Percentiles rank a stretch among this genome's conserved stretches.
Evolutionary conservation across 345 rosid genomes (phyloP).

Genomic region (Lepidium aucheri): DNA sequence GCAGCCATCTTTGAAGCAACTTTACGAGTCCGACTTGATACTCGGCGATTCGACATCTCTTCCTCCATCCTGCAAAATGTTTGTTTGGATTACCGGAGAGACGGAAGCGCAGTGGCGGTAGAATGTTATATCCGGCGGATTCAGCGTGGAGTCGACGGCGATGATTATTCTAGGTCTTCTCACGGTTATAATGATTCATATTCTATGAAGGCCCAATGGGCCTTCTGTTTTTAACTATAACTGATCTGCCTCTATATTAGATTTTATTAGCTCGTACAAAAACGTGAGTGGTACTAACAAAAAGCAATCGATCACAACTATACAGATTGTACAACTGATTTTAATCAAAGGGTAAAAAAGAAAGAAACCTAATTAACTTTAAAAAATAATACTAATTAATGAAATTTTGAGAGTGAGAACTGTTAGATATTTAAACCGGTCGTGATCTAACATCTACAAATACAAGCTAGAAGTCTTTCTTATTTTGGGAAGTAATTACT

Average conservation of each 20-base stretch:
- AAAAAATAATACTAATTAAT: too few species aligned
- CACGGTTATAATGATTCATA: background rate
- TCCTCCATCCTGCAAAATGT: constrained; percentile 48
- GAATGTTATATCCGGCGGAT: background rate
- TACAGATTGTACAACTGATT: too few species aligned
- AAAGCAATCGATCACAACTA: too few species aligned
- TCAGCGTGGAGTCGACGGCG: background rate
- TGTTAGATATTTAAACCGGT: too few species aligned
- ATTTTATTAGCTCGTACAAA: background rate
- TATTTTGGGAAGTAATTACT: too few species aligned
- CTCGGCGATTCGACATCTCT: constrained; percentile 58
- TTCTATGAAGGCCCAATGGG: constrained; percentile 9
- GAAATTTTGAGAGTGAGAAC: too few species aligned
- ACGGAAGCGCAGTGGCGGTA: background rate
- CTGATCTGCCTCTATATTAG: background rate
- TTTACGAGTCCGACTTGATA: constrained; percentile 80
- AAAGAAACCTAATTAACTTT: too few species aligned
- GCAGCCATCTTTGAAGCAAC: constrained; percentile 93
- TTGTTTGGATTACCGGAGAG: background rate
- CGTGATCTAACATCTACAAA: too few species aligned
- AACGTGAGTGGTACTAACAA: background rate
- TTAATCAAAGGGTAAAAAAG: too few species aligned
- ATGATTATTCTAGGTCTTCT: background rate
- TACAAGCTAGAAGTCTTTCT: too few species aligned
- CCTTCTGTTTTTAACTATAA: background rate